These are phyloP conservation scores for Scutellaria galericulata DNA, from an alignment of 257 asterid genomes.

Conservation along the genomic window DNA sequence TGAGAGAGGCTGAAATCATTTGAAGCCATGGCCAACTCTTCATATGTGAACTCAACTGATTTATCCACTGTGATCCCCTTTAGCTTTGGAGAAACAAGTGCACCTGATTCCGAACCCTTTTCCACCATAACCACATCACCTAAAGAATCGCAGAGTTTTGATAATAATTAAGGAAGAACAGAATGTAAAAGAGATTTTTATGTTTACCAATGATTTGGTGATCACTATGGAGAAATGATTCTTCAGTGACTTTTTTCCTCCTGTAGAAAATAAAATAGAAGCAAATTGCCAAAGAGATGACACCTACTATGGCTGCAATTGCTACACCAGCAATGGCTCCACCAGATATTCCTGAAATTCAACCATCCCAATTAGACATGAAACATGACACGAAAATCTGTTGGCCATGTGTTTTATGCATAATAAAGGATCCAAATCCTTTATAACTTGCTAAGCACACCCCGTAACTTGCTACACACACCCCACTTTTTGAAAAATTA, in stretches of 20 bases:
- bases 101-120: constrained; percentile 48
- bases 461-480: too few relatives aligned
- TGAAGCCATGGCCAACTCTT: constrained; percentile 74
- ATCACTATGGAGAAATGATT: constrained; percentile 36
- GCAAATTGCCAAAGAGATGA: constrained; percentile 49
- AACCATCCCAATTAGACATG: constrained; percentile 33
- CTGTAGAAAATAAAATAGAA: constrained; percentile 48
- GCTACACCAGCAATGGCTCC: constrained; percentile 83
- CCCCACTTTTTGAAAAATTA: too few relatives aligned
- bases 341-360: constrained; percentile 67
- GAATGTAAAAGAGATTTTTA: too few relatives aligned
- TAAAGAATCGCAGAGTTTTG: too few relatives aligned
- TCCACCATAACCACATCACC: constrained; percentile 40
- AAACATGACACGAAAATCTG: too few relatives aligned
- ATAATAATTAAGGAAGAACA: not conserved
- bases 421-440: too few relatives aligned
- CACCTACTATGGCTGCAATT: constrained; percentile 57
- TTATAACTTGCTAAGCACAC: too few relatives aligned
- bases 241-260: constrained; percentile 42
- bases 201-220: constrained; percentile 46
- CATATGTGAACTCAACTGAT: constrained; percentile 73
- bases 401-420: too few relatives aligned
- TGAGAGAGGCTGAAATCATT: constrained; percentile 55
- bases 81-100: constrained; percentile 50
- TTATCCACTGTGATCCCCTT: constrained; percentile 76